phyloP scores from a whole-genome alignment of 371 early-diverging fungal species.

The Apophysomyces elegans region DNA sequence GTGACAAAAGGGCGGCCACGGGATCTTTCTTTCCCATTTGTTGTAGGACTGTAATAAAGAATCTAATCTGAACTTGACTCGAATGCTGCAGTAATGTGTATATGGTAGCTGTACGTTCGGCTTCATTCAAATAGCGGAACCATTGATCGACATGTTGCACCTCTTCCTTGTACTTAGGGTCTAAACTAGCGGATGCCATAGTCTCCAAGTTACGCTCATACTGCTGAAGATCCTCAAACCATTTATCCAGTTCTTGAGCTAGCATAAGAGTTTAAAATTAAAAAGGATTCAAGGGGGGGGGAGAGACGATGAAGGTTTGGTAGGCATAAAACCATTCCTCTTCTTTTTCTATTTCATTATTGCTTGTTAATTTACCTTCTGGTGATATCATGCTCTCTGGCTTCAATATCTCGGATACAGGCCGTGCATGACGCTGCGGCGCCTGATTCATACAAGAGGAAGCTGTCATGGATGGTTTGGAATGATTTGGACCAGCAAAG shows the following conservation, averaged over 20 bases:
- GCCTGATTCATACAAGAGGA: background rate
- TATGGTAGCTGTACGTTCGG: slow-evolving; percentile 91
- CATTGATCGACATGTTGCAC: slow-evolving; percentile 93
- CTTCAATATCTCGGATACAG: slow-evolving; percentile 46
- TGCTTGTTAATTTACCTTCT: slow-evolving; percentile 31
- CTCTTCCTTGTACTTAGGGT: slow-evolving; percentile 89
- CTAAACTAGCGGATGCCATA: slow-evolving; percentile 91
- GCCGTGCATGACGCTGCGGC: slow-evolving; percentile 33
- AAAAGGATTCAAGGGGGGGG: background rate
- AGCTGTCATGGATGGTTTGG: slow-evolving; percentile 4
- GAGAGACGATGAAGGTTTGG: background rate
- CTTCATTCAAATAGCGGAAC: slow-evolving; percentile 88
- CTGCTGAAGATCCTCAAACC: slow-evolving; percentile 90
- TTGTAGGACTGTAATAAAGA: slow-evolving; percentile 89
- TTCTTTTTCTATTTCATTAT: too few relatives aligned
- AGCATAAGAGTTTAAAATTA: background rate
- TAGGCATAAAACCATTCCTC: too few relatives aligned
- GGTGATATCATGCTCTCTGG: slow-evolving; percentile 42
- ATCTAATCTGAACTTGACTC: slow-evolving; percentile 88
- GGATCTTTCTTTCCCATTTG: slow-evolving; percentile 84
- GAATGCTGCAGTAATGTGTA: slow-evolving; percentile 90
- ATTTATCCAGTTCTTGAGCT: slow-evolving; percentile 84
- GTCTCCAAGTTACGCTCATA: slow-evolving; percentile 91
- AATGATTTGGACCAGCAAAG: background rate
- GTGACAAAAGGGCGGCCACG: slow-evolving; percentile 54